These are phyloP conservation scores for Clavaria fumosa DNA, from an alignment of 768 basidiomycete genomes.

Conservation along the genomic window DNA sequence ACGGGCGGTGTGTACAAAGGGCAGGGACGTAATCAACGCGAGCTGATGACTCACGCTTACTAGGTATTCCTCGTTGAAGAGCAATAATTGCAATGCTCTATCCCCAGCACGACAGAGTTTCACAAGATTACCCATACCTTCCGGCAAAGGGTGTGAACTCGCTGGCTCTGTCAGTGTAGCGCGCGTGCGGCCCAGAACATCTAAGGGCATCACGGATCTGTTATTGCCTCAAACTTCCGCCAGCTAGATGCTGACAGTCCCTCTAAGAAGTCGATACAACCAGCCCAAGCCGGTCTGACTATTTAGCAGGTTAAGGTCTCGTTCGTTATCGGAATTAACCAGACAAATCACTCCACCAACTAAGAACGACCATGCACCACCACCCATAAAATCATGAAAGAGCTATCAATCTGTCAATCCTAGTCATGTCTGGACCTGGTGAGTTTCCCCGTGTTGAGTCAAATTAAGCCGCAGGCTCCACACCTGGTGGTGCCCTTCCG, in stretches of 20 bases:
- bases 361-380: constrained; percentile 85
- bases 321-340: constrained; percentile 93
- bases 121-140: no score
- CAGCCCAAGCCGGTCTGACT: constrained; percentile 31
- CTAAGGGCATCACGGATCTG: no score
- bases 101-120: no score
- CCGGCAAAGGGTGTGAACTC: no score
- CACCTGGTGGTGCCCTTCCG: constrained; percentile 70
- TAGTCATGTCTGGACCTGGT: constrained; percentile 50
- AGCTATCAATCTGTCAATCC: constrained; percentile 62
- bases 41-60: constrained; percentile 83
- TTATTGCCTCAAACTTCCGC: no score
- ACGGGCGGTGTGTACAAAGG: constrained; percentile 85
- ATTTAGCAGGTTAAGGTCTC: constrained; percentile 92
- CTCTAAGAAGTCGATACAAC: no score
- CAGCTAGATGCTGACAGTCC: no score
- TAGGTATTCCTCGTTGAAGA: no score
- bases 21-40: constrained; percentile 83
- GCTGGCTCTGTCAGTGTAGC: no score
- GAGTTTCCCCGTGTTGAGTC: constrained; percentile 63
- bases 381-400: constrained; percentile 77
- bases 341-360: constrained; percentile 92
- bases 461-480: constrained; percentile 52
- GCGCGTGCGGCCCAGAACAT: no score
- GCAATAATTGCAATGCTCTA: no score